Conservation (phyloP, 1,284 basidiomycete genomes). For the Flammula alnicola region DNA sequence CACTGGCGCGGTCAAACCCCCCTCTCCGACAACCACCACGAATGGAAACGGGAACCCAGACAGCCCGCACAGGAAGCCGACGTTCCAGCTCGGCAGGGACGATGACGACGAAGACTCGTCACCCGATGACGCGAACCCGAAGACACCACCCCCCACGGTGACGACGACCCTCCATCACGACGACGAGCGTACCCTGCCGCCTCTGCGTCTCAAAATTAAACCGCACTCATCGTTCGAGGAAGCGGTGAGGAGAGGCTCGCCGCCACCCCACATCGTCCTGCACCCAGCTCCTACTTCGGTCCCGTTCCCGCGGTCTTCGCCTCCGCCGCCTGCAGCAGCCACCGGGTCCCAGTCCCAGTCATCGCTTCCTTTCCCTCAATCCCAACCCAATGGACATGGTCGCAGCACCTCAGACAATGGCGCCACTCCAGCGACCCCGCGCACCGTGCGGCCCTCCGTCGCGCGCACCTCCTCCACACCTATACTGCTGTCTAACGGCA, state of each 20-base stretch:
- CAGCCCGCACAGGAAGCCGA: slow-evolving; percentile 25
- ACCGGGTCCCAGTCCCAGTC: neutral
- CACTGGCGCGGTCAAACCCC: slow-evolving; percentile 8
- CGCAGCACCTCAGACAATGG: neutral
- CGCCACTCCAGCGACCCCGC: slow-evolving; percentile 1
- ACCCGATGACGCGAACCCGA: slow-evolving; percentile 19
- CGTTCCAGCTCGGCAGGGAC: slow-evolving; percentile 39
- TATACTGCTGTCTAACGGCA: slow-evolving; percentile 81
- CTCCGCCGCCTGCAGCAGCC: slow-evolving; percentile 18
- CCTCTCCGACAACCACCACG: slow-evolving; percentile 8
- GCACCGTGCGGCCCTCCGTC: slow-evolving; percentile 27
- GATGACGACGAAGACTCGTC: slow-evolving; percentile 32
- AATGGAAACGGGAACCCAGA: too few species aligned
- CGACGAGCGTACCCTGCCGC: slow-evolving; percentile 24
- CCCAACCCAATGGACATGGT: too few species aligned
- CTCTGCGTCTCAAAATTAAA: slow-evolving; percentile 27
- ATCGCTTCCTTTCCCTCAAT: neutral
- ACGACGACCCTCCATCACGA: slow-evolving; percentile 20
- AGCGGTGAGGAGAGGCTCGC: neutral
- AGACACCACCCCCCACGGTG: slow-evolving; percentile 6
- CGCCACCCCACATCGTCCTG: neutral
- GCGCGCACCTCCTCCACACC: slow-evolving; percentile 40
- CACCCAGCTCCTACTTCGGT: slow-evolving; percentile 7
- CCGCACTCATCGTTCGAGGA: slow-evolving; percentile 16
- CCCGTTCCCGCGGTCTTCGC: slow-evolving; percentile 28